Base-by-base conservation (phyloP, 169 alveolate species). In the Eimeria necatrix region DNA sequence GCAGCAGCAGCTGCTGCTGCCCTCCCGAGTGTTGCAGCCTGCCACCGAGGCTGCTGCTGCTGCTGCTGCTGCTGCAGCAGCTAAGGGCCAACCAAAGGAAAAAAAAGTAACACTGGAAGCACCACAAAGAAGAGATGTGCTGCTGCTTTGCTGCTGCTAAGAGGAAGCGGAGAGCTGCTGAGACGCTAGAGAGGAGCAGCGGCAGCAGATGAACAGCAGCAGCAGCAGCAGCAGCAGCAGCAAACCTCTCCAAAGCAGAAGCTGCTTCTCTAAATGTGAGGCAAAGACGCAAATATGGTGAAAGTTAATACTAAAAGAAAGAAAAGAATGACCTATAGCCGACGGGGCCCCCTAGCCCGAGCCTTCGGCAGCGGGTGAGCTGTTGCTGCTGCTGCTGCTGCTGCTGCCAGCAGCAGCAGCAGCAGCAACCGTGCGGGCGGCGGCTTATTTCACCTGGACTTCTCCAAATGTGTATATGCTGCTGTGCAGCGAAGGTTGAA, bases 281-380 rank as follows among this genome's bases (percentile, higher is more conserved):
- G 6, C 6, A 61, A 4, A 61, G n/a, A n/a, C 6, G 16, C 6
- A 61, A 10, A 61, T 4, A 61, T 18, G 16, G 4, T 6, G 4
- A 61, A 61, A 14, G 73, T 18, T 4, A n/a, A 61, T 6, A 10
- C n/a, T 26, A 4, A 61, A 18, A 61, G 73, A 61, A 20, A 61
- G 73, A 61, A 20, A 61, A 61, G n/a, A 61, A 61, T 4, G n/a
- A 61, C n/a, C 6, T 18, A 7, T 3, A 4, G n/a, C 24, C 73
- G 4, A 7, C 73, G n/a, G 4, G 73, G 73, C 32, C 22, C 73
- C 73, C n/a, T 61, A 61, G 73, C 73, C 73, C 14, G n/a, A 61
- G 6, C 73, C 73, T 61, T 61, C 73, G 73, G 73, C 73, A 61
- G 73, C 73, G 73, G 73, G 73, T 61, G 73, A 61, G 73, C 73